These are phyloP conservation scores for Boletus semigastroideus DNA, from an alignment of 1,284 basidiomycete genomes.

Conservation along the genomic window DNA sequence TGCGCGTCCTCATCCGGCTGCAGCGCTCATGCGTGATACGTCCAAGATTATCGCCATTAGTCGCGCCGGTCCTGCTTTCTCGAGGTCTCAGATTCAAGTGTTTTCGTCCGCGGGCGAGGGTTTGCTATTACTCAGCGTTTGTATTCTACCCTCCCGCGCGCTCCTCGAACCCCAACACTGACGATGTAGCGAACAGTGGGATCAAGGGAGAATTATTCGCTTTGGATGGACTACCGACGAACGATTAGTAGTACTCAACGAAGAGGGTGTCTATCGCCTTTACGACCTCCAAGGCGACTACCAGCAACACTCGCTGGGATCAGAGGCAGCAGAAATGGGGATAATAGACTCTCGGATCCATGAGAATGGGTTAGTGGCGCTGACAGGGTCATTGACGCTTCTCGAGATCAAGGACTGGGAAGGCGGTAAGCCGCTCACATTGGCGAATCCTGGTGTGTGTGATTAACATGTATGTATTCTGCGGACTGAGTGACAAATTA, in stretches of 20 bases:
- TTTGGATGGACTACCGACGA: constrained; percentile 86
- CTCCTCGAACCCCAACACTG: constrained; percentile 12
- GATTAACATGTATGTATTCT: background rate
- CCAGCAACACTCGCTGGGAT: constrained; percentile 80
- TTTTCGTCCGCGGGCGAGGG: constrained; percentile 74
- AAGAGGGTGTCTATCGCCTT: constrained; percentile 88
- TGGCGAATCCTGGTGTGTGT: constrained; percentile 70
- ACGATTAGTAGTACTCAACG: constrained; percentile 82
- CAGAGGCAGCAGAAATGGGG: constrained; percentile 83
- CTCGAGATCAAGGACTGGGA: constrained; percentile 87
- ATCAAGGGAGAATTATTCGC: constrained; percentile 74
- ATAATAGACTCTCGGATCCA: constrained; percentile 85
- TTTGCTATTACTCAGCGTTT: constrained; percentile 66
- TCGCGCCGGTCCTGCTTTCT: constrained; percentile 55
- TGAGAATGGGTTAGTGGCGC: constrained; percentile 82
- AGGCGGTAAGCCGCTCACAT: constrained; percentile 64
- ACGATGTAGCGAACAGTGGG: constrained; percentile 60
- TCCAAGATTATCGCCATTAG: constrained; percentile 79
- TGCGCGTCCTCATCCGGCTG: constrained; percentile 5
- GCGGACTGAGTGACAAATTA: constrained; percentile 11
- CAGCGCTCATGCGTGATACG: constrained; percentile 87
- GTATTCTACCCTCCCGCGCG: constrained; percentile 41
- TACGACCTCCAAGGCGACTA: constrained; percentile 90
- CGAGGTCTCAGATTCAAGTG: constrained; percentile 77
- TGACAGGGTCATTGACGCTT: constrained; percentile 76